Conservation (phyloP, 1,284 basidiomycete genomes). For the Thecaphora thlaspeos region DNA sequence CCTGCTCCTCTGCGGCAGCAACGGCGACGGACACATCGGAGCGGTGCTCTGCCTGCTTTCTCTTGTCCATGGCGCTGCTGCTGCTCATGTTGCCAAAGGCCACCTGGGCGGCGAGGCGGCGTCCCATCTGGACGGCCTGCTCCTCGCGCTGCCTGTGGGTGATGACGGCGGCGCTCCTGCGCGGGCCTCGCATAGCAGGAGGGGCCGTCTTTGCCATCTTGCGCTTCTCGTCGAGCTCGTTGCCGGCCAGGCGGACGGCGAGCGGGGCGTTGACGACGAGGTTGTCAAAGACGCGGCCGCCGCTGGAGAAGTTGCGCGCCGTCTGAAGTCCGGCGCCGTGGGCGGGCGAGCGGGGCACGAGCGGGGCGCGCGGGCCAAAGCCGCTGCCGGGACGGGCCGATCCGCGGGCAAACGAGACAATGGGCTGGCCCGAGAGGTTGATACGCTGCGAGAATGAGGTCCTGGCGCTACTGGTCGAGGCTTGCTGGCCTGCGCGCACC, state of each 20-base stretch:
- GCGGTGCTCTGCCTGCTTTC: too few relatives aligned
- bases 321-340: conserved; percentile 22
- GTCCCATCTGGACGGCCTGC: conserved; percentile 4
- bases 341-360: conserved; percentile 1
- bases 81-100: too few relatives aligned
- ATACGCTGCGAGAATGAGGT: background rate
- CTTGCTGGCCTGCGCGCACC: background rate
- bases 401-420: conserved; percentile 9
- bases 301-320: conserved; percentile 19
- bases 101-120: background rate
- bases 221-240: conserved; percentile 25
- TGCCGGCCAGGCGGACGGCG: conserved; percentile 17
- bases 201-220: conserved; percentile 4
- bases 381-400: conserved; percentile 14
- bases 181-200: background rate
- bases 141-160: background rate
- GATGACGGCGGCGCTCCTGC: conserved; percentile 10
- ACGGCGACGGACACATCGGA: background rate
- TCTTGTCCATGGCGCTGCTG: too few relatives aligned
- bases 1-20: background rate
- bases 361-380: conserved; percentile 2
- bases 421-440: background rate
- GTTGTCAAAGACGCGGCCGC: conserved; percentile 27
- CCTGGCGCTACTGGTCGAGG: too few relatives aligned
- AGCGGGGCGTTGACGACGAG: conserved; percentile 34